These are phyloP conservation scores for Glonium stellatum DNA, from an alignment of 495 filamentous ascomycete species.

Conservation along the genomic window DNA sequence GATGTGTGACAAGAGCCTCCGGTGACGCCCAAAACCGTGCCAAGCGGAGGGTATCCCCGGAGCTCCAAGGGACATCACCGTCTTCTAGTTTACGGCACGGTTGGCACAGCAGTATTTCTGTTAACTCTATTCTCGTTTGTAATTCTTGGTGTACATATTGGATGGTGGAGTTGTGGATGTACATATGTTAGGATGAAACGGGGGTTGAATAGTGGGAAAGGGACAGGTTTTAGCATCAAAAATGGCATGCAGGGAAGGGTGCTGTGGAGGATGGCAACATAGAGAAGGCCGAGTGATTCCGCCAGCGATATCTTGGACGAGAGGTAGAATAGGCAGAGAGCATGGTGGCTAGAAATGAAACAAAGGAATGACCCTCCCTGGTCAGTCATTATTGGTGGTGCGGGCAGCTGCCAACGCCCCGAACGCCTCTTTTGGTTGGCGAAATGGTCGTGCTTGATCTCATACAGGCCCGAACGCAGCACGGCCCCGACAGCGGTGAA, in stretches of 20 bases:
- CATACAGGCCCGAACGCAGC: too few species aligned
- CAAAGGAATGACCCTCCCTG: too few species aligned
- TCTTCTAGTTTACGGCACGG: background rate
- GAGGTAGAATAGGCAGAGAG: too few species aligned
- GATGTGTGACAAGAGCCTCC: conserved; percentile 8
- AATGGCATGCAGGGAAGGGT: background rate
- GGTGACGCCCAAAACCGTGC: background rate
- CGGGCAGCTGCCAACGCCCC: too few species aligned
- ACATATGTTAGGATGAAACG: background rate
- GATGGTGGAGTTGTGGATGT: background rate
- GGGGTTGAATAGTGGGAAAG: background rate
- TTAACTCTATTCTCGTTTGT: background rate
- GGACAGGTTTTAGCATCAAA: background rate
- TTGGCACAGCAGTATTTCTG: background rate
- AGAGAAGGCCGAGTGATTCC: too few species aligned
- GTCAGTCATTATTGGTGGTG: too few species aligned
- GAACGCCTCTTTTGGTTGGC: too few species aligned
- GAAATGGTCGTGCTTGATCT: too few species aligned
- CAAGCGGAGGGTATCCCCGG: background rate
- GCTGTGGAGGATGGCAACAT: background rate
- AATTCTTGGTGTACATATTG: background rate
- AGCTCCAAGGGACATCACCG: background rate
- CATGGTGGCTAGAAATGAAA: too few species aligned
- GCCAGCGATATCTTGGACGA: too few species aligned
- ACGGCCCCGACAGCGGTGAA: too few species aligned